phyloP scores from a whole-genome alignment of 306 rosid species.

The Styphnolobium japonicum region DNA sequence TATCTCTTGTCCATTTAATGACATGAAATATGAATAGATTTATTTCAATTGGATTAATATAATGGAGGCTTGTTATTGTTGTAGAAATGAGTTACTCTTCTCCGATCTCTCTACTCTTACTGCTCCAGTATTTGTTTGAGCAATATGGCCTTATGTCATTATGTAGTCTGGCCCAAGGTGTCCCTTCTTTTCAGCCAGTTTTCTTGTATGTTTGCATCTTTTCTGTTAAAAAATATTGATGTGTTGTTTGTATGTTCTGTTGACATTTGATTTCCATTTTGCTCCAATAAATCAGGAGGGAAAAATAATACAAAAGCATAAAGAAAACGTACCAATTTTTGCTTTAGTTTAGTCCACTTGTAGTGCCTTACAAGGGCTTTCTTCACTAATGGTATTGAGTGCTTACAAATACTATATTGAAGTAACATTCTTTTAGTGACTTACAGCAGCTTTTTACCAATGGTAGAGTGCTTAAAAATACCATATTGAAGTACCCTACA shows the following conservation, averaged over 20 bases:
- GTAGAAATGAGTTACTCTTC: neutral
- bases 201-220: neutral
- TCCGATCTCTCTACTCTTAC: neutral
- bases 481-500: neutral
- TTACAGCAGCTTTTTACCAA: neutral
- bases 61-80: neutral
- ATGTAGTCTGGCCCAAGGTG: neutral
- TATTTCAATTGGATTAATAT: neutral
- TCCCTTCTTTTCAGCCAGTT: neutral
- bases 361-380: no score
- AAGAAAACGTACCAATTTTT: neutral
- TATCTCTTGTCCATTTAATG: neutral
- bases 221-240: neutral
- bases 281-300: neutral
- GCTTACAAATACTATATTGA: no score
- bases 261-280: neutral
- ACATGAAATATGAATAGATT: slow-evolving; percentile 3
- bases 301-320: neutral
- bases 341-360: neutral
- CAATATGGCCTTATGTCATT: neutral
- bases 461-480: no score
- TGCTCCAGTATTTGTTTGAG: neutral
- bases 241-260: neutral
- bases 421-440: no score
- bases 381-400: no score